A percentile compares a stretch with the other conserved stretches of the same genome.
Conservation (phyloP, 176 grass and related monocot genomes). For the Oryza meridionalis region DNA sequence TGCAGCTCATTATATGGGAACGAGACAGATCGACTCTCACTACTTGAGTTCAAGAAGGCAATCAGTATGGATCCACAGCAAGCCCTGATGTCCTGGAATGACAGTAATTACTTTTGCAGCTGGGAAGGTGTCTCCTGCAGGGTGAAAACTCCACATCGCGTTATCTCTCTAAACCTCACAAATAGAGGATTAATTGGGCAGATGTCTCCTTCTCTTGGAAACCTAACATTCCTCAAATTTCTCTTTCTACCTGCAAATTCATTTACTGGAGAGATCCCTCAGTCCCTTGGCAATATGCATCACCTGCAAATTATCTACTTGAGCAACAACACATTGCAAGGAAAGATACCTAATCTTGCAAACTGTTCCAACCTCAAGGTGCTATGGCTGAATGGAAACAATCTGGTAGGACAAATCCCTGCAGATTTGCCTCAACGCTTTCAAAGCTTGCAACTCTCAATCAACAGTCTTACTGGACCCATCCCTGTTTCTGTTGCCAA, state of each 20-base stretch:
- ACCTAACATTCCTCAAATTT: conserved; percentile 18
- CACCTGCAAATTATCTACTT: neutral
- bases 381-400: neutral
- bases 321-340: neutral
- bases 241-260: conserved; percentile 1
- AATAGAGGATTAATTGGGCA: neutral
- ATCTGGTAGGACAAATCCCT: neutral
- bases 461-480: conserved; percentile 6
- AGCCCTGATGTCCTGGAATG: conserved; percentile 31
- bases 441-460: rapidly evolving
- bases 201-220: conserved; percentile 33
- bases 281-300: neutral
- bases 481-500: conserved; percentile 26
- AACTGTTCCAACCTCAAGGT: neutral
- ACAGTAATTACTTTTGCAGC: conserved; percentile 11
- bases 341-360: neutral
- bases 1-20: neutral
- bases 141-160: neutral
- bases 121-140: conserved; percentile 1
- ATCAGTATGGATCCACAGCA: neutral
- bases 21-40: neutral
- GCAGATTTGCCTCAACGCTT: neutral
- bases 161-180: conserved; percentile 12
- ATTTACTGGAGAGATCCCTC: conserved; percentile 32
- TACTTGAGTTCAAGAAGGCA: conserved; percentile 4